Evolutionary conservation across 1,139 yeast genomes (phyloP), one percentile per base, ranked within the genome.

Genomic region (Pichiaceae sp.): DNA sequence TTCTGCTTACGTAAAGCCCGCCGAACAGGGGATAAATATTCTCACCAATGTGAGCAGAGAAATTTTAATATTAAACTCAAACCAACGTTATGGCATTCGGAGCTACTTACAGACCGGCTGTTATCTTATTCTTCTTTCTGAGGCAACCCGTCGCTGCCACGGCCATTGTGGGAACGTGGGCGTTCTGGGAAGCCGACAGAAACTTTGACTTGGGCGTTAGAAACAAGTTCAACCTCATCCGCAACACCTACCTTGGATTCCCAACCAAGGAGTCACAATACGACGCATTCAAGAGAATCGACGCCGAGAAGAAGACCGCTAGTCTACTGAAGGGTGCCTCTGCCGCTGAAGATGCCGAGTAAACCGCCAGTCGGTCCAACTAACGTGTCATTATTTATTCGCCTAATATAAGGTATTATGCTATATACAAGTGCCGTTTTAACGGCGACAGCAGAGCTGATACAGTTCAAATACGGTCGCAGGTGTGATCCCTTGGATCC

Each of bases 401-500:
- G 27, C 28, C 21, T 9, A 9, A 25, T 26, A 17, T 3, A 31
- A 31, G 31, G 26, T 21, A 21, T 21, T 4, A 21, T 21, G 11
- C 14, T 12, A 29, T 15, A 15, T 3, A 29, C 4, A 29, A 17
- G 17, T 15, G 12, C n/a, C 9, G 15, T 12, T 12, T 23, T 12
- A 11, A 7, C 24, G 24, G 12, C 16, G 24, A 14, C 16, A 15
- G 7, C 16, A 8, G 20, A 66, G 48, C 34, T 66, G 56, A 49
- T 75, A 80, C 30, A 82, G 64, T 48, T 80, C 87, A 49, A 80
- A 80, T 3, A 80, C 63, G 0, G 89, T 81, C 2, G 87, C 85
- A 0, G 97, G 96, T 0, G 97, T 91, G 1, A 91, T 79, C 0
- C 98, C 97, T 52, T 91, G 95, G 15, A 89, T 82, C 47, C 97